Evolutionary conservation across 306 rosid species (phyloP).

Genomic region (Morella rubra): DNA sequence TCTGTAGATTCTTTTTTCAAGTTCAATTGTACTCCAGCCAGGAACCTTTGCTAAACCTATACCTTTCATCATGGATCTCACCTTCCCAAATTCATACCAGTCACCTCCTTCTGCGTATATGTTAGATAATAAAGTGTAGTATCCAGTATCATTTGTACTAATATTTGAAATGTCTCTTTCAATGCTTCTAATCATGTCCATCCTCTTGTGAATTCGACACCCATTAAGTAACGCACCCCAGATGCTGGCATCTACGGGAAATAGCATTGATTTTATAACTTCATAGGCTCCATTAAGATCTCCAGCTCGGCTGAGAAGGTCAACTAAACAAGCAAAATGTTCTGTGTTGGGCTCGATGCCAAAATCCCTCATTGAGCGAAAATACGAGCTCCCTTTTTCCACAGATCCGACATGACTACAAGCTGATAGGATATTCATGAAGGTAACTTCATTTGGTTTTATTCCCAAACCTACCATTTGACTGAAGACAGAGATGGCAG

Average conservation of each 20-base stretch:
- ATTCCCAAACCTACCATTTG: slow-evolving; percentile 57
- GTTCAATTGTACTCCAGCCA: slow-evolving; percentile 73
- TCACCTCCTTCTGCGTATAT: slow-evolving; percentile 84
- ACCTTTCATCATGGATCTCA: slow-evolving; percentile 69
- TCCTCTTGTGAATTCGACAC: slow-evolving; percentile 70
- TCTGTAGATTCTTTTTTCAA: slow-evolving; percentile 59
- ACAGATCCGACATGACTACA: slow-evolving; percentile 89
- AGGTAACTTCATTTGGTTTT: slow-evolving; percentile 73
- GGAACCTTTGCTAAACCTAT: slow-evolving; percentile 80
- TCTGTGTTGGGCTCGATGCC: slow-evolving; percentile 59
- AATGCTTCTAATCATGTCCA: slow-evolving; percentile 60
- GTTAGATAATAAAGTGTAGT: slow-evolving; percentile 82
- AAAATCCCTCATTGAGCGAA: slow-evolving; percentile 55
- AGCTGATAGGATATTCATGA: slow-evolving; percentile 85
- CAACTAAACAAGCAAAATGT: slow-evolving; percentile 71
- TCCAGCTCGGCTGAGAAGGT: slow-evolving; percentile 88
- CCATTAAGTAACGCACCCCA: slow-evolving; percentile 91
- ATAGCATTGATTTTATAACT: slow-evolving; percentile 54
- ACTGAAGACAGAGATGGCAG: slow-evolving; percentile 55
- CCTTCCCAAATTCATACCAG: slow-evolving; percentile 72
- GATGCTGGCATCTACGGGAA: slow-evolving; percentile 63
- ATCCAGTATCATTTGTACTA: slow-evolving; percentile 74
- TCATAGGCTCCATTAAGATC: slow-evolving; percentile 67
- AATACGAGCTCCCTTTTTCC: slow-evolving; percentile 61
- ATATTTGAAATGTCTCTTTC: slow-evolving; percentile 45